Conservation (phyloP, 148 eudicot genomes). For the Amaranthus palmeri region DNA sequence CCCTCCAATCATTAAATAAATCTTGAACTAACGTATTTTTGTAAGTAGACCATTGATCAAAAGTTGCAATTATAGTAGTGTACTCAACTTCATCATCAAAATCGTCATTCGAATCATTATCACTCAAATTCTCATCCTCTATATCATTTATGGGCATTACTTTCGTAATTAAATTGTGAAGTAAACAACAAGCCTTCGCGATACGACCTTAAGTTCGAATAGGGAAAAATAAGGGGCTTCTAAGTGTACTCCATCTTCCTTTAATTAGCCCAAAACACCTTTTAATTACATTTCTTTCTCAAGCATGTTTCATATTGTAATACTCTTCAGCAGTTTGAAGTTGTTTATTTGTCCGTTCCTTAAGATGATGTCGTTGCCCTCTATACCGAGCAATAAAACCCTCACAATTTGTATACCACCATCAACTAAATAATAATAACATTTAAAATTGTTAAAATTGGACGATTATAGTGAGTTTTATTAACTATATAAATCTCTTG, state of each 20-base stretch:
- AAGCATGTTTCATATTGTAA: not conserved
- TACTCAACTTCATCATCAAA: not conserved
- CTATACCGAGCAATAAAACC: constrained; percentile 4
- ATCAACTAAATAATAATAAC: not conserved
- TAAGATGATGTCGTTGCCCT: not conserved
- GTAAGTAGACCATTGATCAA: not conserved
- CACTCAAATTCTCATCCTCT: not conserved
- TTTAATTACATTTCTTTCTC: not conserved
- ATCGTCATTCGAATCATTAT: not conserved
- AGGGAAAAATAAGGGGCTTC: not conserved
- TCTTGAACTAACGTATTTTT: constrained; percentile 1
- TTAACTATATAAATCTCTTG: not conserved
- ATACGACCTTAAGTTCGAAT: constrained; percentile 1
- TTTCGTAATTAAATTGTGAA: not conserved
- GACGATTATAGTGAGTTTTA: not conserved
- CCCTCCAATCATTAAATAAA: not conserved
- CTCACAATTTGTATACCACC: constrained; percentile 1
- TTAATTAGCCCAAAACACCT: not conserved
- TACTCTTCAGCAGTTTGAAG: constrained; percentile 2
- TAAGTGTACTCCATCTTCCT: constrained; percentile 5
- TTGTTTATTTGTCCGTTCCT: not conserved
- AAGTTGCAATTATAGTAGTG: not conserved
- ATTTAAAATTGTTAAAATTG: not conserved
- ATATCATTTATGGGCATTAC: not conserved
- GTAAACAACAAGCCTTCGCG: not conserved